phyloP scores from a whole-genome alignment of 441 rosid species.

The Croton setiger region DNA sequence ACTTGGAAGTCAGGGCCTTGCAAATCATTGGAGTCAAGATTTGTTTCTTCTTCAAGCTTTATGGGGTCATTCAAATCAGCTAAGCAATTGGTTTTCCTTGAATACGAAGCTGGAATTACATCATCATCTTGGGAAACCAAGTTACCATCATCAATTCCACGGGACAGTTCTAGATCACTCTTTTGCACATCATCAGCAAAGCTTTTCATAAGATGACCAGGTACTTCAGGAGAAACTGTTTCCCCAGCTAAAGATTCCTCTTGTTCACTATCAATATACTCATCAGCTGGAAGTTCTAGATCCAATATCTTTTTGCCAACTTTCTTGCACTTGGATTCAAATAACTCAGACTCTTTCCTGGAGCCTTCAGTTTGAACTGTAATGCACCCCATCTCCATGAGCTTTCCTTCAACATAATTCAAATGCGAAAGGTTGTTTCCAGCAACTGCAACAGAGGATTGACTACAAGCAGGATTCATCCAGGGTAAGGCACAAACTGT shows the following conservation, averaged over 20 bases:
- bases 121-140: slow-evolving; percentile 17
- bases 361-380: slow-evolving; percentile 20
- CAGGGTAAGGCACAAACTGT: slow-evolving; percentile 21
- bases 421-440: slow-evolving; percentile 21
- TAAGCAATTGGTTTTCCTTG: slow-evolving; percentile 23
- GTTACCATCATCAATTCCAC: slow-evolving; percentile 11
- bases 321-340: slow-evolving; percentile 37
- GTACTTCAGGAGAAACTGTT: slow-evolving; percentile 15
- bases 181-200: slow-evolving; percentile 23
- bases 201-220: slow-evolving; percentile 19
- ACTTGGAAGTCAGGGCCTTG: slow-evolving; percentile 17
- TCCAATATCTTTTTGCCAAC: slow-evolving; percentile 53
- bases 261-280: slow-evolving; percentile 40
- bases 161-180: slow-evolving; percentile 16
- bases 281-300: slow-evolving; percentile 54
- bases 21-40: slow-evolving; percentile 24
- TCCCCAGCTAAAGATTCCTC: slow-evolving; percentile 27
- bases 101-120: slow-evolving; percentile 1
- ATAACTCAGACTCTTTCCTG: slow-evolving; percentile 24
- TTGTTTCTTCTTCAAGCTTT: slow-evolving; percentile 32
- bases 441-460: slow-evolving; percentile 26
- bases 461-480: slow-evolving; percentile 22
- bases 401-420: slow-evolving; percentile 22
- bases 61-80: slow-evolving; percentile 56
- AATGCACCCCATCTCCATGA: slow-evolving; percentile 13